These are phyloP conservation scores for Acorus gramineus DNA, from an alignment of 106 monocot genomes.

Conservation along the genomic window DNA sequence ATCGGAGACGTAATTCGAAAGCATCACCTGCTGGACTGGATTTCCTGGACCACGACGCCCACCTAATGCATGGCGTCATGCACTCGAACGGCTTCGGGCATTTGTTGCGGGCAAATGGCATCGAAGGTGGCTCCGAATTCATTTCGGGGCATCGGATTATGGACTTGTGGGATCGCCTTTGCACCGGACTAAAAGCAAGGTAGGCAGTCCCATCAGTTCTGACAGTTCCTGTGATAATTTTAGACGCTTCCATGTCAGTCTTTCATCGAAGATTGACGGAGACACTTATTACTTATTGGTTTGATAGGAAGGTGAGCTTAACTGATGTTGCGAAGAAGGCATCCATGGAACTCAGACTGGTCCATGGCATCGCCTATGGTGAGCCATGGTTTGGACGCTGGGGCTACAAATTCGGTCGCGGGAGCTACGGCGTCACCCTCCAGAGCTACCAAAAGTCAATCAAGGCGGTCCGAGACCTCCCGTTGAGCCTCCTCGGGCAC, in stretches of 20 bases:
- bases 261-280: no score
- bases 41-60: conserved; percentile 5
- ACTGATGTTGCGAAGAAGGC: conserved; percentile 59
- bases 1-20: background rate
- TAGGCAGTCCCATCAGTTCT: conserved; percentile 1
- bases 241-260: no score
- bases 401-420: conserved; percentile 65
- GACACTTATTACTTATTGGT: background rate
- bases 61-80: conserved; percentile 66
- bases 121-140: conserved; percentile 56
- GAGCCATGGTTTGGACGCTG: conserved; percentile 73
- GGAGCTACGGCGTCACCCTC: conserved; percentile 51
- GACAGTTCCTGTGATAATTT: no score
- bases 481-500: conserved; percentile 38
- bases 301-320: conserved; percentile 59
- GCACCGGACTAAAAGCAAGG: conserved; percentile 49
- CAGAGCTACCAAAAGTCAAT: conserved; percentile 55
- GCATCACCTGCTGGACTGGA: conserved; percentile 4
- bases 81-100: conserved; percentile 87
- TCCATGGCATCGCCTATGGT: conserved; percentile 68
- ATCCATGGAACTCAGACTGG: conserved; percentile 63
- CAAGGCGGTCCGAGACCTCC: conserved; percentile 36
- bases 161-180: conserved; percentile 73
- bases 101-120: conserved; percentile 57
- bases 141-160: conserved; percentile 62